Base-by-base conservation (phyloP, 768 basidiomycete species). In the Auriscalpium microsporum region DNA sequence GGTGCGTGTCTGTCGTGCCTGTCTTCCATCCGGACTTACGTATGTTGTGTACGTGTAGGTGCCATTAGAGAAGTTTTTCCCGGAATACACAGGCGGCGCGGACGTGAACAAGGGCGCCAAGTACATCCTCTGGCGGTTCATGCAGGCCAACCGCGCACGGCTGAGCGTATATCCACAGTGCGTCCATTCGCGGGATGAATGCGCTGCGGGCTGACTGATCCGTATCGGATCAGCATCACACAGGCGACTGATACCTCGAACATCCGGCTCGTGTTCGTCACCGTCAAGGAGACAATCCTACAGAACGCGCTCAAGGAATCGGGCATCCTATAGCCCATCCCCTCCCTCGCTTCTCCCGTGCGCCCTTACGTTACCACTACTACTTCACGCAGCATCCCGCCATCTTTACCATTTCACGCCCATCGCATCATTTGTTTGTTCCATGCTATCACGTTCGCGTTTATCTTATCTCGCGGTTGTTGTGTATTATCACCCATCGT, bases 101-200 rank as follows among this genome's bases (percentile, higher is more conserved):
- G 90, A 94, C 64, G 89, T 94, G 68, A 94, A 92, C 73, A 94
- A 94, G 69, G 92, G 91, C 2, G 91, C 93, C 0, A 93, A 94
- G 63, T 95, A 91, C 60, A 93, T 97, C 52, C 73, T 97, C 38
- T 96, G 92, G 94, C 75, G 88, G 64, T 97, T 95, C 63, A 94
- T 93, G 78, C 90, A 95, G 69, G 86, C 88, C 54, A 95, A 94
- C 62, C 73, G 87, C 19, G 89, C 89, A 53, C 69, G 84, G 51
- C 70, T 94, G 61, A 91, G 86, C 55, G 88, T 96, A 17, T 96
- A 94, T 69, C 93, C 93, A 3, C 93, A 96, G 89, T 89, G 59
- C 37, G 86, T 37, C 21, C 33, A 37, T n/a, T 10, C 8, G 38
- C 40, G 16, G 17, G 9, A 2, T 40, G 8, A 28, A 56, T 17